Evolutionary conservation across 345 rosid species (phyloP), one percentile per base, ranked within the genome.

Genomic region (Pistacia integerrima): DNA sequence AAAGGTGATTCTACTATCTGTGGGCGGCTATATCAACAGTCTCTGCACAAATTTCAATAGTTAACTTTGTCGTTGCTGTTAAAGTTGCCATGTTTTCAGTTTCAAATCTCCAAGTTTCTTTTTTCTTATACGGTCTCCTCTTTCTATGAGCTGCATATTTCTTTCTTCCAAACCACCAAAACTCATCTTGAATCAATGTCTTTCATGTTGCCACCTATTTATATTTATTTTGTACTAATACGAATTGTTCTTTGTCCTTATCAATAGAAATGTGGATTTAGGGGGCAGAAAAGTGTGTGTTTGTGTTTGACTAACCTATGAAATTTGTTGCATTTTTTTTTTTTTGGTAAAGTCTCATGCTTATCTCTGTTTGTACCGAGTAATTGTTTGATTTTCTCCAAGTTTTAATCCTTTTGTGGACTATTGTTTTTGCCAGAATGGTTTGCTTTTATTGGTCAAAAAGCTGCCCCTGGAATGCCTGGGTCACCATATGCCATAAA

Each of bases 401-500:
- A 14, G 46, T 60, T 41, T 13, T 20, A 28, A 62, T 62, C 67
- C 62, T 63, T 74, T 78, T 81, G 51, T 69, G 66, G 74, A 52
- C 69, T 59, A 41, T 59, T 62, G n/a, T 48, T 46, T 74, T 55
- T 82, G 65, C 74, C 96, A 96, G 99, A 90, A 65, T 96, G 98
- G 99, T 92, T 90, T 84, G 85, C 88, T 17, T 96, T 96, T 80
- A 87, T 96, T 76, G 99, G 99, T 80, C 91, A 84, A 85, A 89
- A 86, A 82, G 97, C 97, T 69, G 76, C 80, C 66, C 92, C 85
- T 68, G 91, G 90, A 75, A 69, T 84, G 74, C 97, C 94, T 68
- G 99, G 99, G 70, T 96, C 99, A 81, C 99, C 99, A 3, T 93
- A 93, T 86, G 80, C 94, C 55, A 93, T 96, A 38, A 81, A 81